Evolutionary conservation across 2,329 filamentous ascomycete species (phyloP), one percentile per base, ranked within the genome.

Genomic region (Metarhizium album): DNA sequence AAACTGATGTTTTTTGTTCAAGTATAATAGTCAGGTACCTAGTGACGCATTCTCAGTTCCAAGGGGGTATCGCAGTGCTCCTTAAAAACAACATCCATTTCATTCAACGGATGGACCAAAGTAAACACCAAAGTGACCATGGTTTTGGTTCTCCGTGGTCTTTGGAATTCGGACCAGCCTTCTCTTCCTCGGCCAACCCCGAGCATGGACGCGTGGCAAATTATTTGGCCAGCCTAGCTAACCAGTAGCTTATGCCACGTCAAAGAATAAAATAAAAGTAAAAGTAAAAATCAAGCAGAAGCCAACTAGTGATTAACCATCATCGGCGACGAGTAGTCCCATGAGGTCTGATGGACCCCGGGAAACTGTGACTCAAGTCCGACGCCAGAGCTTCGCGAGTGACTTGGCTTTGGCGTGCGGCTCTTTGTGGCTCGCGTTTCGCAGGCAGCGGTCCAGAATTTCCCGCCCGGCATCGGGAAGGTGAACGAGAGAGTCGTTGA

Each of bases 401-500:
- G 42, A 2, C 23, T 49, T 46, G n/a, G 16, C 4, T 20, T 52
- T 52, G 8, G 46, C 8, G 16, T 29, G 24, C 24, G 23, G 35
- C 14, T 37, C 18, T 22, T 33, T 42, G 16, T 22, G n/a, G n/a
- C n/a, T 46, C 45, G 27, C 23, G 42, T 16, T 22, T 31, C 52
- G 58, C 18, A 67, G 52, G 29, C 59, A 61, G 13, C 60, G 64
- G 52, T 67, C 61, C 9, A 70, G 60, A 48, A 64, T 60, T 46
- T 64, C 60, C 54, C 65, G 65, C 5, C 65, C 67, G 46, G 69
- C 64, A 22, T 64, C 56, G 20, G 67, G 67, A 5, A 70, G 58
- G 35, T 69, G 54, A n/a, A 67, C 31, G 9, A 70, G 59, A 3
- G 66, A 68, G 47, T 67, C 59, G 51, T 70, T 70, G 27, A 70